Evolutionary conservation across 352 stramenopile genomes (phyloP).

Genomic region (Pythium folliculosum): DNA sequence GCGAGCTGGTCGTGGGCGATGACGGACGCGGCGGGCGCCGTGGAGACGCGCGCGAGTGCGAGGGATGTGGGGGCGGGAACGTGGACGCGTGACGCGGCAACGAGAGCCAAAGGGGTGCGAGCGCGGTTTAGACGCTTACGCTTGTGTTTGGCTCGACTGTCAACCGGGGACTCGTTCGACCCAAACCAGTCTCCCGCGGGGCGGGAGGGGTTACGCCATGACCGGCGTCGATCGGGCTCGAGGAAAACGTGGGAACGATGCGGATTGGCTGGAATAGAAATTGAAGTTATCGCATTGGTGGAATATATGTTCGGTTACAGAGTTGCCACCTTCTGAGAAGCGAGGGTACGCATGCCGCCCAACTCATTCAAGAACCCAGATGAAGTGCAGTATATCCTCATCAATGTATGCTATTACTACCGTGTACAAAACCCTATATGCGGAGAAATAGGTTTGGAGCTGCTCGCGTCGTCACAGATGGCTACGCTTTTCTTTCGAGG

Average conservation of each 20-base stretch:
- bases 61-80: background rate
- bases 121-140: constrained; percentile 11
- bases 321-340: background rate
- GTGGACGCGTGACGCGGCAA: constrained; percentile 1
- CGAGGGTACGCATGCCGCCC: background rate
- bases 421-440: constrained; percentile 1
- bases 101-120: constrained; percentile 25
- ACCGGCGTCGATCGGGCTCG: background rate
- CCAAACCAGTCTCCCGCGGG: constrained; percentile 14
- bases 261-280: constrained; percentile 7
- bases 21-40: too few relatives aligned
- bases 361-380: constrained; percentile 30
- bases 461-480: constrained; percentile 9
- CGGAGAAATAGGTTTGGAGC: background rate
- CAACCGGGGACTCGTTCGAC: constrained; percentile 27
- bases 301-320: constrained; percentile 4
- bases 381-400: background rate
- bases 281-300: background rate
- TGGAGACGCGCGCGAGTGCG: background rate
- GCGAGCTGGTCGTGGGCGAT: background rate
- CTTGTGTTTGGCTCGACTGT: constrained; percentile 25
- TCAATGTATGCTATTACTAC: background rate
- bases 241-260: constrained; percentile 15
- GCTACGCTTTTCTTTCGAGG: constrained; percentile 24
- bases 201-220: constrained; percentile 12